These are phyloP conservation scores for Macrophomina tecta DNA, from an alignment of 2,329 filamentous ascomycete genomes.

Conservation along the genomic window DNA sequence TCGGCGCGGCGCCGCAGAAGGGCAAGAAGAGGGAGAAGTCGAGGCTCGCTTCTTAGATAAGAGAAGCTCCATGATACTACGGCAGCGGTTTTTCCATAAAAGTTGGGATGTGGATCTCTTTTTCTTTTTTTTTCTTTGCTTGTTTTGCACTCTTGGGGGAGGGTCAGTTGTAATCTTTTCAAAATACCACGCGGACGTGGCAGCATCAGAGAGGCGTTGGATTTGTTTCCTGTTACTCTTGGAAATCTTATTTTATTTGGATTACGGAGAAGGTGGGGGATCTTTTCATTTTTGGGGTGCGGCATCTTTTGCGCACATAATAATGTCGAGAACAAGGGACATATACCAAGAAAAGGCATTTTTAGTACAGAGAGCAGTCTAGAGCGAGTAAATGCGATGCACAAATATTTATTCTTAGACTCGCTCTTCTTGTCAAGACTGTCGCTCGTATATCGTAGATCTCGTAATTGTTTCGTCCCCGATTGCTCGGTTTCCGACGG, in stretches of 20 bases:
- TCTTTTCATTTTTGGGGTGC: not conserved
- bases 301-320: conserved; percentile 1
- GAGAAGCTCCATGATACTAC: not conserved
- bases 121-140: not conserved
- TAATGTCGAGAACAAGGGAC: not conserved
- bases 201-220: conserved; percentile 17
- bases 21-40: conserved; percentile 26
- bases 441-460: not conserved
- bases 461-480: not conserved
- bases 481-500: not conserved
- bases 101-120: not conserved
- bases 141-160: too few relatives aligned
- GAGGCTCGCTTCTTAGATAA: conserved; percentile 17
- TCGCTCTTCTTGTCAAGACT: too few relatives aligned
- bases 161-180: too few relatives aligned
- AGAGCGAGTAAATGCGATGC: conserved; percentile 17
- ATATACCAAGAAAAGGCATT: conserved; percentile 10
- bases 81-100: not conserved
- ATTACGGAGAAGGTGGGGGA: not conserved
- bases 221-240: conserved; percentile 2
- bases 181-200: conserved; percentile 21
- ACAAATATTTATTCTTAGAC: not conserved
- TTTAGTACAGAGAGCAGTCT: conserved; percentile 17
- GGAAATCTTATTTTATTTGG: not conserved
- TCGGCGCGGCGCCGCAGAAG: conserved; percentile 18